Evolutionary conservation across 345 rosid species (phyloP).

Genomic region (Geranium rotundifolium): DNA sequence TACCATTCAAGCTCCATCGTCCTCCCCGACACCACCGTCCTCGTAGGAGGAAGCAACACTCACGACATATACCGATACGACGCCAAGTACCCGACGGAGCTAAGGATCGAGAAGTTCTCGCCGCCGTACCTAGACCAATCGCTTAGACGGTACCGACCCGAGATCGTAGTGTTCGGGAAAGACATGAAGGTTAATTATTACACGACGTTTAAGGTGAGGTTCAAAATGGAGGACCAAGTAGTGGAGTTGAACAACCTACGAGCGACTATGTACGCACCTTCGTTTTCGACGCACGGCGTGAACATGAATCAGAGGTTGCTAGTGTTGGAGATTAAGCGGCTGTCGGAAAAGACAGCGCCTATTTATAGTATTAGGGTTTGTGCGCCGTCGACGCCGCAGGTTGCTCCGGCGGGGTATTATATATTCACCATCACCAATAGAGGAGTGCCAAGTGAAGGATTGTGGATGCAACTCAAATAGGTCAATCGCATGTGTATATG

Average conservation of each 20-base stretch:
- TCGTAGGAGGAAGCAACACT: conserved; percentile 52
- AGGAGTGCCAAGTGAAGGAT: conserved; percentile 28
- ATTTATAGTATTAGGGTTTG: conserved; percentile 14
- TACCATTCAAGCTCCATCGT: conserved; percentile 47
- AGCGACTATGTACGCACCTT: conserved; percentile 16
- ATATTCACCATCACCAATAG: conserved; percentile 38
- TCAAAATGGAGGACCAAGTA: conserved; percentile 14
- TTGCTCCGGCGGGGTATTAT: conserved; percentile 50
- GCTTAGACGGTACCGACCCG: conserved; percentile 24
- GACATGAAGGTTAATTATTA: conserved; percentile 11
- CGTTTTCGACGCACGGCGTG: conserved; percentile 40
- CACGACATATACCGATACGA: conserved; percentile 23
- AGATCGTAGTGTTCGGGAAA: background rate
- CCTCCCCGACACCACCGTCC: conserved; percentile 38
- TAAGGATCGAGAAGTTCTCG: conserved; percentile 37
- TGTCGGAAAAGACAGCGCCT: conserved; percentile 9
- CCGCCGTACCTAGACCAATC: conserved; percentile 32
- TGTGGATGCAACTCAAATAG: too few species aligned
- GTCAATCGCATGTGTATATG: too few species aligned
- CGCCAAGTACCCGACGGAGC: conserved; percentile 36
- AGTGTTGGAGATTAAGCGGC: conserved; percentile 14
- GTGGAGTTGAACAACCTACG: conserved; percentile 12
- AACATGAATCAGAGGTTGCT: conserved; percentile 50
- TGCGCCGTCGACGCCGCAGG: conserved; percentile 35
- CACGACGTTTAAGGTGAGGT: conserved; percentile 14